These are phyloP conservation scores for Kluyveromyces aestuarii DNA, from an alignment of 805 yeast genomes.

Conservation along the genomic window DNA sequence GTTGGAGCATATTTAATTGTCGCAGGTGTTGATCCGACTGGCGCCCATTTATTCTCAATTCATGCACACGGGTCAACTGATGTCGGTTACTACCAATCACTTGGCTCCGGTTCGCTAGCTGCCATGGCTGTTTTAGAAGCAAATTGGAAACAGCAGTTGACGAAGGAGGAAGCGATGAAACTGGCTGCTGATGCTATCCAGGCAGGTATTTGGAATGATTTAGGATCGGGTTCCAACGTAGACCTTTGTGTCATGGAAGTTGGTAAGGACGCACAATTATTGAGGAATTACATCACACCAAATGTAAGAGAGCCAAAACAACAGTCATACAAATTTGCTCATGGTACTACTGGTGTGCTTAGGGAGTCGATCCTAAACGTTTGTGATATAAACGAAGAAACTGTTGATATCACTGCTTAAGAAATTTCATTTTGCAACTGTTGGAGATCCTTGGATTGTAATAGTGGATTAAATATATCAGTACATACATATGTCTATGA, in stretches of 20 bases:
- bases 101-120: conserved; percentile 96
- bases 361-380: conserved; percentile 55
- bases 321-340: conserved; percentile 71
- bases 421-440: not conserved
- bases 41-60: conserved; percentile 83
- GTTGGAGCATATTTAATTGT: conserved; percentile 95
- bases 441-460: not conserved
- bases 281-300: conserved; percentile 85
- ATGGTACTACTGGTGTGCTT: conserved; percentile 91
- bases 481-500: not conserved
- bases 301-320: conserved; percentile 79
- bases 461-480: not conserved
- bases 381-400: conserved; percentile 61
- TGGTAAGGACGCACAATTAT: conserved; percentile 77
- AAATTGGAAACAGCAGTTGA: conserved; percentile 69
- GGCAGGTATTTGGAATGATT: conserved; percentile 98
- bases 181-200: conserved; percentile 89
- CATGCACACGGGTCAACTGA: conserved; percentile 99
- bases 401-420: conserved; percentile 30
- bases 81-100: conserved; percentile 82
- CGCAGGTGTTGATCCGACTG: conserved; percentile 97
- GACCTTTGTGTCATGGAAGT: conserved; percentile 95
- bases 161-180: conserved; percentile 83
- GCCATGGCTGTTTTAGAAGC: conserved; percentile 97
- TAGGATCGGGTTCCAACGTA: conserved; percentile 97